Conservation (phyloP, 1,139 yeast genomes). For the Oligophagozyma castellii region DNA sequence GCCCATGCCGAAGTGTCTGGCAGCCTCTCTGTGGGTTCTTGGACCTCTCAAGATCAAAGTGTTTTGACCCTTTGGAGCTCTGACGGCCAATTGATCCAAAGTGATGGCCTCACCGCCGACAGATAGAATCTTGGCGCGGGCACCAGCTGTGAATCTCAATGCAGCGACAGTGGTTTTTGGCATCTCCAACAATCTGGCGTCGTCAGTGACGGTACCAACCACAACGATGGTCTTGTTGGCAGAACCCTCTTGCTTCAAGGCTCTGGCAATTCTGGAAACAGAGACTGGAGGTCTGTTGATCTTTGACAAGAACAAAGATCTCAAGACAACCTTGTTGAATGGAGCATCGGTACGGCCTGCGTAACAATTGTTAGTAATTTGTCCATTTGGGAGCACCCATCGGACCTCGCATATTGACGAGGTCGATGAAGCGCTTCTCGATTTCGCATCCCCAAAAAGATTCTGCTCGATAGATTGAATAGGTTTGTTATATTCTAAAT, state of each 20-base stretch:
- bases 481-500: too few species aligned
- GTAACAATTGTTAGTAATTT: too few species aligned
- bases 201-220: slow-evolving; percentile 99
- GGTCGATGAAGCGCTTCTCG: too few species aligned
- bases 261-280: slow-evolving; percentile 78
- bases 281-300: slow-evolving; percentile 99
- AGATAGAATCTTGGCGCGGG: slow-evolving; percentile 93
- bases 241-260: slow-evolving; percentile 74
- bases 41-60: slow-evolving; percentile 97
- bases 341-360: slow-evolving; percentile 98
- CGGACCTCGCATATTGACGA: too few species aligned
- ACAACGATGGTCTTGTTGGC: slow-evolving; percentile 89
- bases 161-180: slow-evolving; percentile 99
- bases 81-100: slow-evolving; percentile 95
- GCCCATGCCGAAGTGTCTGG: slow-evolving; percentile 99
- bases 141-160: slow-evolving; percentile 98
- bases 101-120: slow-evolving; percentile 99
- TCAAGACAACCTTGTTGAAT: slow-evolving; percentile 96
- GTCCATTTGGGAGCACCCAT: too few species aligned
- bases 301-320: slow-evolving; percentile 92
- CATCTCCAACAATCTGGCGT: slow-evolving; percentile 82
- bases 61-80: slow-evolving; percentile 99
- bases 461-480: too few species aligned
- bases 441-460: too few species aligned
- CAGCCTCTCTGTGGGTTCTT: slow-evolving; percentile 98